These are phyloP conservation scores for Xylaria sp. DNA, from an alignment of 2,329 filamentous ascomycete species.

Conservation along the genomic window DNA sequence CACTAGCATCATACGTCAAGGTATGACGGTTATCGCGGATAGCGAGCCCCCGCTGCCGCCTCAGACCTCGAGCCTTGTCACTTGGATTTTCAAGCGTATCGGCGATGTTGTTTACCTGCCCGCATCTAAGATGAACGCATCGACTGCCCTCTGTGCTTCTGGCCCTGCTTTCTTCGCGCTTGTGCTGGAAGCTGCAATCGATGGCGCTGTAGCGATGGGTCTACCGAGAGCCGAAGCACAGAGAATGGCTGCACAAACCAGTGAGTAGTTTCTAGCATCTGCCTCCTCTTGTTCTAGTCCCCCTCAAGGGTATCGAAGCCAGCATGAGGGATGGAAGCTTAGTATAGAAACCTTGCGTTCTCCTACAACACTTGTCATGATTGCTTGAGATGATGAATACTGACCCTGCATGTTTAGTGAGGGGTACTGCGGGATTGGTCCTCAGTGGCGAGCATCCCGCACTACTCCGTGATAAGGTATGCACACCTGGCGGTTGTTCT, in stretches of 20 bases:
- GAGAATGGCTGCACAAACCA: conserved; percentile 79
- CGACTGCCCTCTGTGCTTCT: conserved; percentile 75
- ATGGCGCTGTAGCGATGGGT: conserved; percentile 81
- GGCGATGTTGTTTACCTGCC: conserved; percentile 73
- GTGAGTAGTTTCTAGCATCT: conserved; percentile 11
- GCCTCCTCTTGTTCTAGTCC: neutral
- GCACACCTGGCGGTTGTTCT: conserved; percentile 77
- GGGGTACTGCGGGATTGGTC: conserved; percentile 72
- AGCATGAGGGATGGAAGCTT: neutral
- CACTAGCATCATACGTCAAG: conserved; percentile 76
- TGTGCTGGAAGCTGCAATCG: conserved; percentile 75
- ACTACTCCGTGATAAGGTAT: conserved; percentile 75
- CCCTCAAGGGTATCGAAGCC: neutral
- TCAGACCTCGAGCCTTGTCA: conserved; percentile 62
- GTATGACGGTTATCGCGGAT: conserved; percentile 80
- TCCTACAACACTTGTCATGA: neutral
- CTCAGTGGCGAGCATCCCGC: conserved; percentile 76
- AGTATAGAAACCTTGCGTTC: neutral
- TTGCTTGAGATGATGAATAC: neutral
- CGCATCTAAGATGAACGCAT: conserved; percentile 71
- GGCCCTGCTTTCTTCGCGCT: conserved; percentile 79
- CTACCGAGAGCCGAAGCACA: conserved; percentile 74
- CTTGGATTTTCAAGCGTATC: conserved; percentile 78
- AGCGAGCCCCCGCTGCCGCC: conserved; percentile 62
- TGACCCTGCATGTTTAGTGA: conserved; percentile 49